Evolutionary conservation across 768 basidiomycete genomes (phyloP).

Genomic region (Collybiopsis luxurians): DNA sequence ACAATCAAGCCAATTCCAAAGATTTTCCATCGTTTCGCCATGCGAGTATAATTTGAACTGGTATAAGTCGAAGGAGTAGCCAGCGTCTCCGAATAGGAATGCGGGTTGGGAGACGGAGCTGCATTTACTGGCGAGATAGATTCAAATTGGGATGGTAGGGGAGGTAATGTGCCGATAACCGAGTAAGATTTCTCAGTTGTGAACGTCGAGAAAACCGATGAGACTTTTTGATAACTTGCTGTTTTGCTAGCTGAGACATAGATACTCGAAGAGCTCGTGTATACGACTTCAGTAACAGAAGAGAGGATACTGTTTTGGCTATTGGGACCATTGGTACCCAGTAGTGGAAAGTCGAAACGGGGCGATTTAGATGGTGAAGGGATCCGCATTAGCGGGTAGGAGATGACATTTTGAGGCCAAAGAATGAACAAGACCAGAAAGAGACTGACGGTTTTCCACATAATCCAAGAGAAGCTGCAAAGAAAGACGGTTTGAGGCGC

Average conservation of each 20-base stretch:
- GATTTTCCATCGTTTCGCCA: slow-evolving; percentile 62
- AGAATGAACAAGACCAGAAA: not conserved
- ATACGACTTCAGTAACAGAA: not conserved
- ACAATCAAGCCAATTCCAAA: slow-evolving; percentile 65
- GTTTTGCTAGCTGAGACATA: not conserved
- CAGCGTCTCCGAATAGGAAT: not conserved
- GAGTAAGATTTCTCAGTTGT: not conserved
- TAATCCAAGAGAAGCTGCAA: too few relatives aligned
- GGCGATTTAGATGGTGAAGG: not conserved
- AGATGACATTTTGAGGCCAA: not conserved
- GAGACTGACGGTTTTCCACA: not conserved
- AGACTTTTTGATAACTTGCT: not conserved
- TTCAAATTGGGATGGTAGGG: slow-evolving; percentile 1
- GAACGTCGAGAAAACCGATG: not conserved
- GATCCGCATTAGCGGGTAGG: not conserved
- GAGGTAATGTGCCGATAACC: not conserved
- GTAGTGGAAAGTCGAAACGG: not conserved
- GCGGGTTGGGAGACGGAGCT: not conserved
- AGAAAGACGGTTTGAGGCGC: too few relatives aligned
- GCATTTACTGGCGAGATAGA: not conserved
- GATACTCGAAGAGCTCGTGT: not conserved
- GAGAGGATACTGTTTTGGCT: not conserved
- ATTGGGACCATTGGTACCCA: not conserved
- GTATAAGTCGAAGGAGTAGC: slow-evolving; percentile 13
- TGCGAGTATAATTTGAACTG: slow-evolving; percentile 33